phyloP scores from a whole-genome alignment of 768 basidiomycete genomes.

The Suillus clintonianus region DNA sequence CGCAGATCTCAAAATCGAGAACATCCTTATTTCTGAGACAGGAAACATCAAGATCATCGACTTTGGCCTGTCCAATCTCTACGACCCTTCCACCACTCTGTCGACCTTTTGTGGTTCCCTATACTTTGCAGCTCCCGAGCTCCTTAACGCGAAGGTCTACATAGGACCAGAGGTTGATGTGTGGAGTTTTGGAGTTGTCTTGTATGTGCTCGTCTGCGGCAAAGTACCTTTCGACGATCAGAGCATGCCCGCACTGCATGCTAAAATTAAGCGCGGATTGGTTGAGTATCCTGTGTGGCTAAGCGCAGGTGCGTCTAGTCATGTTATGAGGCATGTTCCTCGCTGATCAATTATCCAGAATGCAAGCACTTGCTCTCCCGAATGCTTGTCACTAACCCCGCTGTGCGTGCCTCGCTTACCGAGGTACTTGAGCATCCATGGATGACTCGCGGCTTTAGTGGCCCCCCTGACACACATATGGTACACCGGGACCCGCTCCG shows the following conservation, averaged over 20 bases:
- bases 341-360: constrained; percentile 50
- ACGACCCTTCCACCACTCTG: constrained; percentile 77
- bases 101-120: constrained; percentile 97
- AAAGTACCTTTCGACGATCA: constrained; percentile 99
- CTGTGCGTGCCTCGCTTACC: constrained; percentile 72
- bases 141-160: constrained; percentile 95
- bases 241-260: constrained; percentile 98
- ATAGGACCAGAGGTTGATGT: constrained; percentile 98
- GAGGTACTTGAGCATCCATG: constrained; percentile 90
- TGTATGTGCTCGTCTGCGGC: constrained; percentile 97
- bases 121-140: constrained; percentile 97
- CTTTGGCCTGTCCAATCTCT: constrained; percentile 97
- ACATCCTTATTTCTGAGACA: constrained; percentile 97
- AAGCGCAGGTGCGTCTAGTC: constrained; percentile 68
- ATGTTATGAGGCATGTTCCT: neutral
- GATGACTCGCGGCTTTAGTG: constrained; percentile 88
- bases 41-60: constrained; percentile 99
- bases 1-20: constrained; percentile 96
- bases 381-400: constrained; percentile 96
- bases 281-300: constrained; percentile 99
- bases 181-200: constrained; percentile 98
- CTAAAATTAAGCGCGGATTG: constrained; percentile 96
- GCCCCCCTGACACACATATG: constrained; percentile 81
- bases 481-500: constrained; percentile 89
- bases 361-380: constrained; percentile 92